These are phyloP conservation scores for Monosporascus ibericus DNA, from an alignment of 2,329 filamentous ascomycete species.

Conservation along the genomic window DNA sequence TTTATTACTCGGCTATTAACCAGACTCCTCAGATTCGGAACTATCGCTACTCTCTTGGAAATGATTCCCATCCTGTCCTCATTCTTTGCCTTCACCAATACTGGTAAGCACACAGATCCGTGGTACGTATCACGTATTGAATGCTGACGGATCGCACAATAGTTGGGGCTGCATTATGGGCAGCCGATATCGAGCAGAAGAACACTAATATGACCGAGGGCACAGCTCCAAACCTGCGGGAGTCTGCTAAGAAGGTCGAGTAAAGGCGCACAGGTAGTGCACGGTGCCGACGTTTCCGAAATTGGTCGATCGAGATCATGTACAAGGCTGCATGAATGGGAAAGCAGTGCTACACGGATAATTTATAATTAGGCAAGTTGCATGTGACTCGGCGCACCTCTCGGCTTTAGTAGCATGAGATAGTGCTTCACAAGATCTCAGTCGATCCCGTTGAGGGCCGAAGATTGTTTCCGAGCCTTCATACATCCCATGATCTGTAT, in stretches of 20 bases:
- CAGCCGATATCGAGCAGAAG: conserved; percentile 70
- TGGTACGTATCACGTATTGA: background rate
- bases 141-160: conserved; percentile 11
- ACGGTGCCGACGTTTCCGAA: conserved; percentile 17
- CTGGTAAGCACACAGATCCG: conserved; percentile 38
- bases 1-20: conserved; percentile 2
- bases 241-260: conserved; percentile 44
- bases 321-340: conserved; percentile 8
- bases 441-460: background rate
- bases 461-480: background rate
- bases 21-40: conserved; percentile 54
- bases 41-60: conserved; percentile 72
- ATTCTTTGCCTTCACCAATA: conserved; percentile 85
- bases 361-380: background rate
- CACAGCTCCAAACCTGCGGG: conserved; percentile 45
- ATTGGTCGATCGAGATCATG: conserved; percentile 18
- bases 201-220: conserved; percentile 41
- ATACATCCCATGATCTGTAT: background rate
- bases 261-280: conserved; percentile 19
- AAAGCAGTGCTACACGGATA: background rate
- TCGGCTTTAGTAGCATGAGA: too few species aligned
- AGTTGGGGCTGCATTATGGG: conserved; percentile 93
- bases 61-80: conserved; percentile 79
- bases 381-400: background rate
- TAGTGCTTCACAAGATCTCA: background rate